Evolutionary conservation across 1,284 basidiomycete species (phyloP).

Genomic region (Marasmius fiardii): DNA sequence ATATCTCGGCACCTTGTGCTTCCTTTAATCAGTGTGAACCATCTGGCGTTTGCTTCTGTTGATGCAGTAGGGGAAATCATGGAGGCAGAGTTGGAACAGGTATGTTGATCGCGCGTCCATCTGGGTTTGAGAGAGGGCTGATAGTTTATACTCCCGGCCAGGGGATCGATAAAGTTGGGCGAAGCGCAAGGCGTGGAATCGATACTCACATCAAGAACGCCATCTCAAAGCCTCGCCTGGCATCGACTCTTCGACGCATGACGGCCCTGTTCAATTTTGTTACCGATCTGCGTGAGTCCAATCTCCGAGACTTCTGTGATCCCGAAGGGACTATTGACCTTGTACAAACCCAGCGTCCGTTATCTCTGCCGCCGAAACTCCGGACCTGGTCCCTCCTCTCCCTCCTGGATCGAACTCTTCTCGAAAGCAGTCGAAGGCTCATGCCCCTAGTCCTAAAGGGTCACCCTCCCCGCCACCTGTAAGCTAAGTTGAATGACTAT

Average conservation of each 20-base stretch:
- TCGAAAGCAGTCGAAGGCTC: conserved; percentile 15
- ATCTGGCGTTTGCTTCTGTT: conserved; percentile 60
- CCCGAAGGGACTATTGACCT: conserved; percentile 4
- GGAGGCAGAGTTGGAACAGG: conserved; percentile 64
- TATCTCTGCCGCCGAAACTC: conserved; percentile 34
- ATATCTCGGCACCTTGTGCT: conserved; percentile 73
- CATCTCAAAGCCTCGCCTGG: conserved; percentile 59
- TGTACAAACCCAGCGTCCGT: conserved; percentile 34
- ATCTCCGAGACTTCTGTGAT: conserved; percentile 10
- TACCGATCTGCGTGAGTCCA: conserved; percentile 55
- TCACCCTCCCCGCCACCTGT: conserved; percentile 6
- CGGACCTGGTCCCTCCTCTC: conserved; percentile 26
- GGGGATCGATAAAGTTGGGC: conserved; percentile 66
- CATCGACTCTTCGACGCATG: conserved; percentile 63
- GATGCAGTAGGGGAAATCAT: conserved; percentile 52
- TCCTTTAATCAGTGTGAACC: conserved; percentile 66
- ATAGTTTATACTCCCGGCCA: conserved; percentile 22
- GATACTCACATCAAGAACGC: conserved; percentile 71
- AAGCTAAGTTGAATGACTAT: not conserved
- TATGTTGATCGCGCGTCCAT: conserved; percentile 21
- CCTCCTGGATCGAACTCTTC: conserved; percentile 2
- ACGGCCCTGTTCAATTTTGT: conserved; percentile 66
- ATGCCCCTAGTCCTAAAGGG: conserved; percentile 14
- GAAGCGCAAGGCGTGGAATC: conserved; percentile 60
- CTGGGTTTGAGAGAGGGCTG: not conserved